Evolutionary conservation across 208 protist genomes (phyloP).

Genomic region (Willaertia magna): DNA sequence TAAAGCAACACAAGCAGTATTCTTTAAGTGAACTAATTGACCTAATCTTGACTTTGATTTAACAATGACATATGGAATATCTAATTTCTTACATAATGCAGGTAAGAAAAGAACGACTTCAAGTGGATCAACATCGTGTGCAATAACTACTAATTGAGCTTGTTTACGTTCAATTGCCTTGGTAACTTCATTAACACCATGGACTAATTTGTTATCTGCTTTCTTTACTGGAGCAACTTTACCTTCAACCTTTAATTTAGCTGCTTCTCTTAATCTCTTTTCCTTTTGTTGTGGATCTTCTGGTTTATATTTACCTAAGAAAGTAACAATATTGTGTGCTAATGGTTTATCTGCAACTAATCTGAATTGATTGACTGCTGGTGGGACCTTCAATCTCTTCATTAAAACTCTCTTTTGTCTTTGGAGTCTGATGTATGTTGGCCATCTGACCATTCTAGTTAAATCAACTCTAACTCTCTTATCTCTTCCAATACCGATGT

Average conservation of each 20-base stretch:
- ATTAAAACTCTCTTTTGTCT: slow-evolving; percentile 90
- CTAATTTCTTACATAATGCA: slow-evolving; percentile 93
- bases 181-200: slow-evolving; percentile 95
- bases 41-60: slow-evolving; percentile 97
- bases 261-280: slow-evolving; percentile 70
- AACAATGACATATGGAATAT: slow-evolving; percentile 98
- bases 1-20: slow-evolving; percentile 79
- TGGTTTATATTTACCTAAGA: slow-evolving; percentile 73
- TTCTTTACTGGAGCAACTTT: slow-evolving; percentile 43
- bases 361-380: slow-evolving; percentile 79
- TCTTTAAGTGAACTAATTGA: slow-evolving; percentile 91
- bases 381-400: slow-evolving; percentile 91
- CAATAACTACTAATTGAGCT: slow-evolving; percentile 97
- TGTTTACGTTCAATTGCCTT: slow-evolving; percentile 93
- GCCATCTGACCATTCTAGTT: slow-evolving; percentile 93
- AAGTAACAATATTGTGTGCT: slow-evolving; percentile 51
- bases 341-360: slow-evolving; percentile 54
- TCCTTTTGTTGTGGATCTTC: slow-evolving; percentile 71
- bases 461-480: slow-evolving; percentile 85
- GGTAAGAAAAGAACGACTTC: slow-evolving; percentile 98
- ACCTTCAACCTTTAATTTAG: slow-evolving; percentile 75
- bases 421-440: slow-evolving; percentile 95
- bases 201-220: slow-evolving; percentile 59
- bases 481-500: slow-evolving; percentile 62
- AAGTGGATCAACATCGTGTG: slow-evolving; percentile 98